Conservation (phyloP, 495 filamentous ascomycete genomes). For the Beverwykella pulmonaria region DNA sequence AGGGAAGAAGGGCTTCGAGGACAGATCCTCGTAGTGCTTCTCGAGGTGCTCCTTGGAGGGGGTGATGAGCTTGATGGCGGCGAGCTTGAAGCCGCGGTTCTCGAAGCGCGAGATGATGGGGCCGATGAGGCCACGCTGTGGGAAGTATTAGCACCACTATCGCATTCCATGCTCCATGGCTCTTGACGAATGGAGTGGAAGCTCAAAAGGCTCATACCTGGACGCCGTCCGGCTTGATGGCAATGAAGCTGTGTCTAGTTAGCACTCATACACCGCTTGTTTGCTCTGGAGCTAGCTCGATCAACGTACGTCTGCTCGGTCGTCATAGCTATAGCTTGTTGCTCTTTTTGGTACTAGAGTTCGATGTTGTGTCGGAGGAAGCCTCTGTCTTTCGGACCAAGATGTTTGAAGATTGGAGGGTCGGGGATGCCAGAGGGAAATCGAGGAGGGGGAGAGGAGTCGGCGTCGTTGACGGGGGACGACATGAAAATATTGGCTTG, state of each 20-base stretch:
- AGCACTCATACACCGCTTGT: constrained; percentile 21
- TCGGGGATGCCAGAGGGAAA: constrained; percentile 43
- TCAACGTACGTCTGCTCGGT: constrained; percentile 88
- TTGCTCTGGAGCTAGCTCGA: not conserved
- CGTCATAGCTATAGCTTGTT: constrained; percentile 68
- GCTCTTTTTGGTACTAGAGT: constrained; percentile 41
- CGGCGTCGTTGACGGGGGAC: constrained; percentile 34
- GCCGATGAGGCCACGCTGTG: constrained; percentile 90
- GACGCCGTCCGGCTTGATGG: constrained; percentile 98
- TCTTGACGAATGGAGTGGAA: not conserved
- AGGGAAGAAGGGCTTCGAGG: constrained; percentile 92
- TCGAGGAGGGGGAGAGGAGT: constrained; percentile 25
- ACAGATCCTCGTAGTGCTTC: constrained; percentile 94
- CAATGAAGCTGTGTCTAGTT: constrained; percentile 77
- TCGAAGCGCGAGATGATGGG: constrained; percentile 98
- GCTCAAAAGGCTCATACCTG: constrained; percentile 67
- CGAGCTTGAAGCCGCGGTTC: constrained; percentile 96
- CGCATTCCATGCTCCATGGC: not conserved
- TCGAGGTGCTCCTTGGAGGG: constrained; percentile 92
- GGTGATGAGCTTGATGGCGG: constrained; percentile 88
- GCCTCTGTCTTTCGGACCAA: constrained; percentile 54
- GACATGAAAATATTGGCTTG: constrained; percentile 23
- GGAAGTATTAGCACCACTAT: constrained; percentile 30
- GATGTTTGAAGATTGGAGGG: constrained; percentile 51
- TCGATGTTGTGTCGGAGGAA: constrained; percentile 48